A percentile compares a stretch with the other conserved stretches of the same genome.
These are phyloP conservation scores for Xylaria sp. DNA, from an alignment of 2,329 filamentous ascomycete species.

Conservation along the genomic window DNA sequence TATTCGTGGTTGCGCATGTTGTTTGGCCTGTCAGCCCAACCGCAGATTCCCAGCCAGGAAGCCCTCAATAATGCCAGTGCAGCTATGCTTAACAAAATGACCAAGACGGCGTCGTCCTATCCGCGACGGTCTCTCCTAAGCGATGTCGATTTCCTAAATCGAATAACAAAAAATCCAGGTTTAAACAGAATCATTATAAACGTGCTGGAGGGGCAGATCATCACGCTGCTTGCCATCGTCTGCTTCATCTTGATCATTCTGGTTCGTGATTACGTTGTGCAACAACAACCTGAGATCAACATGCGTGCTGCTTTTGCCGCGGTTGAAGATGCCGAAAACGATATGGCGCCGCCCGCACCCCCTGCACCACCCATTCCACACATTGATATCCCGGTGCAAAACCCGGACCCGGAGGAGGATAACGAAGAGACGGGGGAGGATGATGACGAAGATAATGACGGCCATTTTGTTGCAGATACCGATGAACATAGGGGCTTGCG, in stretches of 20 bases:
- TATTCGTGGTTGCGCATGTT: conserved; percentile 50
- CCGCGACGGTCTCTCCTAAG: conserved; percentile 62
- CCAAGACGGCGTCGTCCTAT: conserved; percentile 32
- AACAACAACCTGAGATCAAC: conserved; percentile 94
- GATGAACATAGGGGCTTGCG: conserved; percentile 32
- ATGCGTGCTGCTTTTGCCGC: conserved; percentile 74
- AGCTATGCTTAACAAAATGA: conserved; percentile 38
- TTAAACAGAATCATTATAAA: conserved; percentile 84
- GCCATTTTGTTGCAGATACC: conserved; percentile 18
- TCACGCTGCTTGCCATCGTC: conserved; percentile 89
- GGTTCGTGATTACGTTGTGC: conserved; percentile 96
- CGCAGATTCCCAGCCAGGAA: conserved; percentile 37
- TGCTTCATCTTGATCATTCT: conserved; percentile 97
- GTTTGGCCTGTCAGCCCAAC: conserved; percentile 38
- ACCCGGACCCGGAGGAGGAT: conserved; percentile 24
- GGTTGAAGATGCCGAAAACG: conserved; percentile 55
- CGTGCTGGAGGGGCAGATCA: conserved; percentile 90
- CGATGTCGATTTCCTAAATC: conserved; percentile 65
- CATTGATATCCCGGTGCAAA: conserved; percentile 29
- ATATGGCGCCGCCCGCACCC: conserved; percentile 32
- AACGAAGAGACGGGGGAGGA: conserved; percentile 38
- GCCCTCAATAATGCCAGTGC: conserved; percentile 39
- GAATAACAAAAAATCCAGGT: conserved; percentile 73
- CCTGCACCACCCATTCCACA: conserved; percentile 30
- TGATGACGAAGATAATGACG: conserved; percentile 20